Evolutionary conservation across 169 alveolate genomes (phyloP).

Genomic region (Plasmodium yoelii): DNA sequence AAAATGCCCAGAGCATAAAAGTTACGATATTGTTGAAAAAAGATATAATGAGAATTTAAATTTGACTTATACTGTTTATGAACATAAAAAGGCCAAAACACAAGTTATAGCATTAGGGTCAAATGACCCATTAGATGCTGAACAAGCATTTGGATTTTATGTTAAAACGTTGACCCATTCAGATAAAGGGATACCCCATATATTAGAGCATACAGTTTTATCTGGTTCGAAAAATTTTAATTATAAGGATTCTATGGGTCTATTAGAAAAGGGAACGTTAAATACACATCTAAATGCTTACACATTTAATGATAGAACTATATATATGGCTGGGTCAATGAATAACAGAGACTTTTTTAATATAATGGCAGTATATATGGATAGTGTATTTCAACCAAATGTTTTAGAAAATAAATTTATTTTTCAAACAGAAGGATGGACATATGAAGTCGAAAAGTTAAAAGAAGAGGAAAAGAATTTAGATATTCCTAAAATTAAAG

Average conservation of each 20-base stretch:
- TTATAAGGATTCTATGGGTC: constrained; percentile 87
- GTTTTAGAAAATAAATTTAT: constrained; percentile 80
- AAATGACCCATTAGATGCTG: constrained; percentile 67
- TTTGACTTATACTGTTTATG: constrained; percentile 68
- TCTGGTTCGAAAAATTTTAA: constrained; percentile 89
- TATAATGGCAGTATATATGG: constrained; percentile 87
- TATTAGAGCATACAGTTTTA: constrained; percentile 91
- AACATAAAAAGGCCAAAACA: constrained; percentile 73
- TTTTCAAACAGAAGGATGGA: constrained; percentile 92
- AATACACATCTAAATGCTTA: constrained; percentile 89
- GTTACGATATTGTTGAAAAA: constrained; percentile 54
- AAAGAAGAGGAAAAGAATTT: constrained; percentile 42
- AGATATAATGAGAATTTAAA: constrained; percentile 56
- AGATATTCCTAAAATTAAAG: constrained; percentile 75
- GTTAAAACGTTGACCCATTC: constrained; percentile 74
- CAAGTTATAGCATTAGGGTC: constrained; percentile 73
- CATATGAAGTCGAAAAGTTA: constrained; percentile 80
- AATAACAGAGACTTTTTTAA: constrained; percentile 85
- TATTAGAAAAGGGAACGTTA: constrained; percentile 87
- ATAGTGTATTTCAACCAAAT: constrained; percentile 87
- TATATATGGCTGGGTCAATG: constrained; percentile 90
- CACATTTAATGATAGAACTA: constrained; percentile 91
- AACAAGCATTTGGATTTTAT: constrained; percentile 67
- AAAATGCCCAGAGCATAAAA: constrained; percentile 69
- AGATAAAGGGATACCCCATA: constrained; percentile 87